Percentiles rank a stretch among this genome's conserved stretches.
Evolutionary conservation across 2,329 filamentous ascomycete genomes (phyloP).

Genomic region (Microcera coccophila): DNA sequence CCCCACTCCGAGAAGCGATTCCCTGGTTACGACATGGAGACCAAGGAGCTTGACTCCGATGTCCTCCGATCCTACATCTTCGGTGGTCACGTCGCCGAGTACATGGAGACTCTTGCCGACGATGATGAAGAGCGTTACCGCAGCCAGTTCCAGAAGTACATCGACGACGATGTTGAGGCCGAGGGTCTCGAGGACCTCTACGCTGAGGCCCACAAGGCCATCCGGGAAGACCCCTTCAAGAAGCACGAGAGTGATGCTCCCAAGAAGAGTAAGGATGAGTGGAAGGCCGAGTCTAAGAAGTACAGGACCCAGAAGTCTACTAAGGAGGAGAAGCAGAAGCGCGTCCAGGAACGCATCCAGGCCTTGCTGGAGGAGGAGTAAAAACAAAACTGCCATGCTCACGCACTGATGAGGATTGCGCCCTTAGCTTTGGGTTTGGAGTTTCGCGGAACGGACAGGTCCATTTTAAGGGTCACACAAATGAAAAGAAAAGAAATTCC

Average conservation of each 20-base stretch:
- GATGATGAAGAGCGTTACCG: constrained; percentile 99
- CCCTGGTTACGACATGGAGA: constrained; percentile 96
- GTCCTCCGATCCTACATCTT: constrained; percentile 99
- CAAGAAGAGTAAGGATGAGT: constrained; percentile 97
- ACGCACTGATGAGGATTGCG: constrained; percentile 29
- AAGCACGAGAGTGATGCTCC: constrained; percentile 69
- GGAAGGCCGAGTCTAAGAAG: constrained; percentile 94
- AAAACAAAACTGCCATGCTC: constrained; percentile 26
- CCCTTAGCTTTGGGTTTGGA: constrained; percentile 37
- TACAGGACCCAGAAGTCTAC: constrained; percentile 73
- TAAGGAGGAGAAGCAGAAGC: constrained; percentile 76
- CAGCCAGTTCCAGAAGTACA: constrained; percentile 96
- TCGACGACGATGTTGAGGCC: constrained; percentile 93
- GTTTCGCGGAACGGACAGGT: constrained; percentile 36
- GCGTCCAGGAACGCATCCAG: constrained; percentile 88
- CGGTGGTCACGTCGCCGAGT: constrained; percentile 96
- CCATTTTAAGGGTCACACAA: constrained; percentile 34
- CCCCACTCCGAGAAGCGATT: constrained; percentile 99
- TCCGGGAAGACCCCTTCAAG: constrained; percentile 98
- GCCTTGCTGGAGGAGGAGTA: constrained; percentile 60
- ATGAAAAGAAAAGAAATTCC: constrained; percentile 36
- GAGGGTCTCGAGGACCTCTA: constrained; percentile 97
- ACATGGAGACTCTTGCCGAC: constrained; percentile 99
- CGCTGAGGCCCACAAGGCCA: constrained; percentile 88
- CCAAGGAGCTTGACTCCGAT: constrained; percentile 96